Evolutionary conservation across 148 eudicot genomes (phyloP).

Genomic region (Rhododendron vialii): DNA sequence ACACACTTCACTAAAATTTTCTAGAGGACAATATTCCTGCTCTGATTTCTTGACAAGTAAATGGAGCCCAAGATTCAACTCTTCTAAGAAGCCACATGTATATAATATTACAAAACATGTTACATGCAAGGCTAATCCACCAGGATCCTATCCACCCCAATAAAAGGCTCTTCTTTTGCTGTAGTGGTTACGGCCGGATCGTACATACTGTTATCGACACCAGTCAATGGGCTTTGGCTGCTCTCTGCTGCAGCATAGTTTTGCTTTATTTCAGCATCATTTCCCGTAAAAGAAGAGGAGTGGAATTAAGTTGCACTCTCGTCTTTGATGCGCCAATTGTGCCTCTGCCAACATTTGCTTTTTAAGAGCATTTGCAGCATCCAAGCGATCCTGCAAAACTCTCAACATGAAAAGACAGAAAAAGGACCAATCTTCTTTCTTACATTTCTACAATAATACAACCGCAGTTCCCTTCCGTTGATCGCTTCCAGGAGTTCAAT

Average conservation of each 20-base stretch:
- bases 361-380: slow-evolving; percentile 54
- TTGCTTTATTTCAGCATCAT: slow-evolving; percentile 15
- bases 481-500: background rate
- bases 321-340: slow-evolving; percentile 44
- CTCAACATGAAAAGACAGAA: slow-evolving; percentile 5
- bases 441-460: background rate
- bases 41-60: too few relatives aligned
- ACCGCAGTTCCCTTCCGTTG: background rate
- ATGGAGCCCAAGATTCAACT: too few relatives aligned
- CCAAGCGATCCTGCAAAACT: slow-evolving; percentile 47
- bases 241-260: slow-evolving; percentile 22
- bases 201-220: slow-evolving; percentile 19
- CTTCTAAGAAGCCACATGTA: too few relatives aligned
- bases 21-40: too few relatives aligned
- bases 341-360: slow-evolving; percentile 66
- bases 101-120: too few relatives aligned
- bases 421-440: background rate
- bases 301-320: slow-evolving; percentile 28
- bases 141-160: slow-evolving; percentile 7
- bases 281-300: slow-evolving; percentile 22
- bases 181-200: slow-evolving; percentile 14
- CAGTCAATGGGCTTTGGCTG: slow-evolving; percentile 25
- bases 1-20: too few relatives aligned
- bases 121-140: background rate
- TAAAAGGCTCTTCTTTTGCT: slow-evolving; percentile 27